Evolutionary conservation across 305 asterid genomes (phyloP).

Genomic region (Petunia hybrid): DNA sequence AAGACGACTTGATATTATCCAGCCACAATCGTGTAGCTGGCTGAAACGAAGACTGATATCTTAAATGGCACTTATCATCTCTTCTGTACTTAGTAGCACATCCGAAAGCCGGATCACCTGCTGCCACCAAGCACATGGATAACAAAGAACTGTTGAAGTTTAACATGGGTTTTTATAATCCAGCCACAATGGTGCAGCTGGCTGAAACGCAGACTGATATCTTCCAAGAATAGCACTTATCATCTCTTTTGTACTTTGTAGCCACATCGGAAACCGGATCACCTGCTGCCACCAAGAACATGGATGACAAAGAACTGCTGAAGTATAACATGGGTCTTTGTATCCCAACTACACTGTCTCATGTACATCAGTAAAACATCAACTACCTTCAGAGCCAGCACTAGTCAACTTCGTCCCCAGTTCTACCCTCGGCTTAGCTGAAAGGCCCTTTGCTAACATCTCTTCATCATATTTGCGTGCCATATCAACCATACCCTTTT

Average conservation of each 20-base stretch:
- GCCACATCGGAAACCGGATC: not conserved
- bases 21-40: not conserved
- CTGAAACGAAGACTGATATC: not conserved
- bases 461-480: slow-evolving; percentile 84
- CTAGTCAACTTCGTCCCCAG: slow-evolving; percentile 47
- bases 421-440: slow-evolving; percentile 80
- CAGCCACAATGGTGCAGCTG: not conserved
- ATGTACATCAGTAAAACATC: not conserved
- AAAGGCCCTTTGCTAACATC: slow-evolving; percentile 82
- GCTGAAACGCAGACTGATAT: not conserved
- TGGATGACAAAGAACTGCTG: slow-evolving; percentile 20
- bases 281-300: not conserved
- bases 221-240: not conserved
- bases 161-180: not conserved
- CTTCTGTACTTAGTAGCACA: slow-evolving; percentile 10
- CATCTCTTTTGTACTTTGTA: not conserved
- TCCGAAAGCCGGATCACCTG: not conserved
- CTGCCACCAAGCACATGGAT: slow-evolving; percentile 10
- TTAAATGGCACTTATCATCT: not conserved
- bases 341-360: not conserved
- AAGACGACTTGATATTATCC: not conserved
- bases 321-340: not conserved
- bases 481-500: slow-evolving; percentile 83
- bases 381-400: slow-evolving; percentile 13
- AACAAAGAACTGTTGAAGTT: slow-evolving; percentile 13